phyloP scores from a whole-genome alignment of 306 rosid species.

The Trifolium pratense region DNA sequence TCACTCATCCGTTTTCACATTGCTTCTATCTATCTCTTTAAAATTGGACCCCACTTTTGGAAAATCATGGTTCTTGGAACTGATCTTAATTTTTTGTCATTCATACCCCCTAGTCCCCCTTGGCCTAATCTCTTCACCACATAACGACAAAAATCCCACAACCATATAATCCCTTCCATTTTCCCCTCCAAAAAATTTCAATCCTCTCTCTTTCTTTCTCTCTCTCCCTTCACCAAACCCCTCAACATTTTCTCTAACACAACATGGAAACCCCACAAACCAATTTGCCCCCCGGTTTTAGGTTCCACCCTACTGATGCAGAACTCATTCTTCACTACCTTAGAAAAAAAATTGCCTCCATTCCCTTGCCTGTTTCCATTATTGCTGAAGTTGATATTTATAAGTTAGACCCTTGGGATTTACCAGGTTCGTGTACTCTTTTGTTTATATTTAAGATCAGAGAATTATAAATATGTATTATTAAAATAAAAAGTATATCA shows the following conservation, averaged over 20 bases:
- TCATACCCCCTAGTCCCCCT: slow-evolving; percentile 44
- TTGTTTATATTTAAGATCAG: neutral
- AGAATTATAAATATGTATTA: no score
- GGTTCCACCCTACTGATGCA: slow-evolving; percentile 68
- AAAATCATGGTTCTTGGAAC: slow-evolving; percentile 38
- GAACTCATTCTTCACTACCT: slow-evolving; percentile 66
- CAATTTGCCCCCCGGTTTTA: slow-evolving; percentile 58
- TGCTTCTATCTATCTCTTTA: slow-evolving; percentile 28
- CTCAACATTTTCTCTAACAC: neutral
- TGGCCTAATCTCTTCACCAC: slow-evolving; percentile 56
- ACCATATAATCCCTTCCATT: slow-evolving; percentile 52
- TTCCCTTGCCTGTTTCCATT: slow-evolving; percentile 60
- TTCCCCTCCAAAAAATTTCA: slow-evolving; percentile 53
- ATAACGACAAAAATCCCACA: slow-evolving; percentile 51
- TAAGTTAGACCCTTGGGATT: slow-evolving; percentile 63
- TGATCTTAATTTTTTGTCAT: slow-evolving; percentile 27
- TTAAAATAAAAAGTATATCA: no score
- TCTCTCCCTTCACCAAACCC: slow-evolving; percentile 9
- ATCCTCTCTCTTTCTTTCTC: slow-evolving; percentile 34
- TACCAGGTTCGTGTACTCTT: slow-evolving; percentile 46
- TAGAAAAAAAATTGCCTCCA: slow-evolving; percentile 51
- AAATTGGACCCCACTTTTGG: slow-evolving; percentile 46
- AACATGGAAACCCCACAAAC: slow-evolving; percentile 52
- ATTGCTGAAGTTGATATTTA: slow-evolving; percentile 69
- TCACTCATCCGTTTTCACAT: slow-evolving; percentile 6